Evolutionary conservation across 345 rosid genomes (phyloP), one percentile per base, ranked within the genome.

Genomic region (Lenwebbia sp.): DNA sequence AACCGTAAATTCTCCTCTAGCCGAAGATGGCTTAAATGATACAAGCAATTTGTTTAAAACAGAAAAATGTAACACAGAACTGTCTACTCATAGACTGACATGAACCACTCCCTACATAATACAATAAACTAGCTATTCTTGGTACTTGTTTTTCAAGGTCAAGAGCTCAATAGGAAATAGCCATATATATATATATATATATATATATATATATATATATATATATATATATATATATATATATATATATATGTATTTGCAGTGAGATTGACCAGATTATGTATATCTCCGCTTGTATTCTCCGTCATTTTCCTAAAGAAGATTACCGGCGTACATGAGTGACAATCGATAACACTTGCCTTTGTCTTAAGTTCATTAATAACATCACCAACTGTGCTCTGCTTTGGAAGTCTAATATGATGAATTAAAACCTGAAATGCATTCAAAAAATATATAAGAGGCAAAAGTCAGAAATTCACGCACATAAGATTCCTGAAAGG

Each of bases 331-430:
- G 10, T 51, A 33, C 10, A 4, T 17, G 37, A 82, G 28, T 49
- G 50, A 85, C 75, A 88, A 54, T 55, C 6, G 82, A 88, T 54
- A 53, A 70, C 60, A 70, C 60, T 87, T 90, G 93, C 99, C 95
- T 95, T 98, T 49, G 93, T 93, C 91, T 93, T 98, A 65, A 98
- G 98, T 88, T 94, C 99, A 86, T 91, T 93, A 85, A 98, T 92
- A 62, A 95, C 99, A 90, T 98, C 98, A 50, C 96, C 98, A 26
- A 98, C 98, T 50, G 94, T 95, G 89, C 99, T 96, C 92, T 96
- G 98, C 91, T 95, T 96, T 44, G 99, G 99, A 87, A 98, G 92
- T 87, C 99, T 95, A 87, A 95, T 94, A 85, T 93, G 93, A 91
- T 95, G 98, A 89, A 94, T 91, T 74, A 91, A 90, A 86, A 95